Percentiles rank a stretch among this genome's conserved stretches.
phyloP scores from a whole-genome alignment of 306 rosid species.

The Hippophae rhamnoides region DNA sequence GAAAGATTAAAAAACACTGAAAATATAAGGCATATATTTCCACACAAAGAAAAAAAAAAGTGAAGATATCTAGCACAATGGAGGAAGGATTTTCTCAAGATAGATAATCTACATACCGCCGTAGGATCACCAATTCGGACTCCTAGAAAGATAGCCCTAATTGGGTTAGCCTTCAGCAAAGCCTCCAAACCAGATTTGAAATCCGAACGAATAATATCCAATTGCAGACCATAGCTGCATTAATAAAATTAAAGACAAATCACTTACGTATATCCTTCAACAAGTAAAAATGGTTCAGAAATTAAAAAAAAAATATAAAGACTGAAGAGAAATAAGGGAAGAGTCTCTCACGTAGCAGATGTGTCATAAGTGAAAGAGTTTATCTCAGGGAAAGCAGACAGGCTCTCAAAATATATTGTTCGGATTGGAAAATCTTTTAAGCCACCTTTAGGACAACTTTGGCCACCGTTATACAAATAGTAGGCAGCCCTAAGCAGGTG shows the following conservation, averaged over 20 bases:
- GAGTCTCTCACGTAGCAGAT: constrained; percentile 55
- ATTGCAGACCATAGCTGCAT: constrained; percentile 74
- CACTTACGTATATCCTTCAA: constrained; percentile 13
- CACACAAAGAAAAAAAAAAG: not conserved
- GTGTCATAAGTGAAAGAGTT: constrained; percentile 73
- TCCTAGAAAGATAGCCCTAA: constrained; percentile 90
- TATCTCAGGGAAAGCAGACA: constrained; percentile 72
- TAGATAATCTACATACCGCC: constrained; percentile 50
- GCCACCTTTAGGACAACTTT: constrained; percentile 45
- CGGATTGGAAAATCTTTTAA: constrained; percentile 57
- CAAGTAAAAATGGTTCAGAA: not conserved
- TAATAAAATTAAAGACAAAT: constrained; percentile 14
- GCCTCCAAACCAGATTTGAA: constrained; percentile 93
- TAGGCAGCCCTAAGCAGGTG: constrained; percentile 91
- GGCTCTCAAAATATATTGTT: constrained; percentile 83
- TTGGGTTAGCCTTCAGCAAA: constrained; percentile 61
- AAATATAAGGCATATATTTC: constrained; percentile 2
- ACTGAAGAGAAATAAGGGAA: constrained; percentile 14
- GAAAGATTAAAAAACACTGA: constrained; percentile 23
- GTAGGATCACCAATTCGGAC: constrained; percentile 98
- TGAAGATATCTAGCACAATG: constrained; percentile 1
- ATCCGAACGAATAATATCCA: constrained; percentile 72
- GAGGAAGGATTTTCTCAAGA: constrained; percentile 4
- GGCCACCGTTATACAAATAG: constrained; percentile 61
- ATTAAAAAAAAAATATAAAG: constrained; percentile 8